Evolutionary conservation across 805 yeast species (phyloP).

Genomic region (Cyberlindnera amylophila): DNA sequence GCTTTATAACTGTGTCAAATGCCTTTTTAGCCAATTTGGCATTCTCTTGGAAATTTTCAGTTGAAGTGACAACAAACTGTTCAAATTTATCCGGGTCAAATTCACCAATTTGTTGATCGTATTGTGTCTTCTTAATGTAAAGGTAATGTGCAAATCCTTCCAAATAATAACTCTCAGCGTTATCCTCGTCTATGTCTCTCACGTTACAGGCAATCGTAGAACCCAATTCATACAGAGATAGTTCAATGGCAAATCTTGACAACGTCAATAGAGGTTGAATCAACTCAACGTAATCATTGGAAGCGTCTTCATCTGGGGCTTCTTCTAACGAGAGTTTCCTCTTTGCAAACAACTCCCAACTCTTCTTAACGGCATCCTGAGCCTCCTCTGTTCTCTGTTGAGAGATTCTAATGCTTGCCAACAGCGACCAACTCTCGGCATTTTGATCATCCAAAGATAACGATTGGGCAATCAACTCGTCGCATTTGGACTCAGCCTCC

Average conservation of each 20-base stretch:
- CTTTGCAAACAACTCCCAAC: constrained; percentile 67
- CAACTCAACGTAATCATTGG: constrained; percentile 56
- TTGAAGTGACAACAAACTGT: constrained; percentile 12
- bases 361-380: constrained; percentile 51
- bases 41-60: constrained; percentile 17
- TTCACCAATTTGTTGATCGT: constrained; percentile 11
- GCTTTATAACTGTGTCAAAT: constrained; percentile 15
- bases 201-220: constrained; percentile 59
- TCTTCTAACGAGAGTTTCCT: constrained; percentile 47
- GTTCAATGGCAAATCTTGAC: constrained; percentile 72
- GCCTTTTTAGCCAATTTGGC: constrained; percentile 13
- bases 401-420: constrained; percentile 85
- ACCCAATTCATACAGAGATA: constrained; percentile 66
- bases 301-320: constrained; percentile 40
- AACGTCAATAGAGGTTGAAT: constrained; percentile 72
- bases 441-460: constrained; percentile 49
- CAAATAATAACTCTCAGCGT: constrained; percentile 76
- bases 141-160: constrained; percentile 74
- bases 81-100: constrained; percentile 27
- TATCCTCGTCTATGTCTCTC: constrained; percentile 79
- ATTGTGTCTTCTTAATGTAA: constrained; percentile 35
- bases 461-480: constrained; percentile 61
- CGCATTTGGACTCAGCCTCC: constrained; percentile 80
- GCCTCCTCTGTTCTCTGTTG: constrained; percentile 80
- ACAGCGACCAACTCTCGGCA: constrained; percentile 77